Evolutionary conservation across 1,139 yeast species (phyloP), one percentile per base, ranked within the genome.

Genomic region (Saccharomyces pastorianus): DNA sequence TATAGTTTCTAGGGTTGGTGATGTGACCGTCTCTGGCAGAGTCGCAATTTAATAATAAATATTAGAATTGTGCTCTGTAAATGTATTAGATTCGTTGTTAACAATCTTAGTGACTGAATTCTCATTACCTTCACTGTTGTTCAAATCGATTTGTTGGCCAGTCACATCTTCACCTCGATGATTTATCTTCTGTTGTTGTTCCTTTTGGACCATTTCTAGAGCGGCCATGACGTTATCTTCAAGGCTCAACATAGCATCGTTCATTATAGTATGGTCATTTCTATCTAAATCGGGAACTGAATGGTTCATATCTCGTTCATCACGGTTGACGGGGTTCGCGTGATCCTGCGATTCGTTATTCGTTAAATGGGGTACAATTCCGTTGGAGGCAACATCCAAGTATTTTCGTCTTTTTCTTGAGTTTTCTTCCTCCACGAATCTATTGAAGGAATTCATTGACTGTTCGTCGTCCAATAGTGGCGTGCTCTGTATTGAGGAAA

Each of bases 191-290:
- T 49, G 55, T 46, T 53, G 54, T 53, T 51, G 62, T 48, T 56
- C 64, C 48, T 67, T 61, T 59, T 80, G 84, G 0, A 83, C 87
- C 49, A 83, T 83, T 59, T 83, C 86, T 2, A 84, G 86, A 2
- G 84, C 88, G 0, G 86, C 88, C 55, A 84, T 78, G 11, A 84
- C 77, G 50, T 83, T 82, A 53, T 75, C 78, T 29, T 72, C 77
- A 62, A 70, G 60, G 49, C 62, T 66, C 38, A 66, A 61, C 51
- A 71, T 64, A 7, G 72, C 73, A 32, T 64, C 67, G 46, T 68
- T 70, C 50, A 68, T 61, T 6, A 65, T 53, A 51, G 59, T 61
- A 58, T 71, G 56, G 61, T 67, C 66, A 9, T 61, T 57, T 27
- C 55, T 52, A 29, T 51, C 76, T 68, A 72, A 74, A 29, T 75